Conservation (phyloP, 139 green algal genomes). For the Chlamydomonas sphaeroides region DNA sequence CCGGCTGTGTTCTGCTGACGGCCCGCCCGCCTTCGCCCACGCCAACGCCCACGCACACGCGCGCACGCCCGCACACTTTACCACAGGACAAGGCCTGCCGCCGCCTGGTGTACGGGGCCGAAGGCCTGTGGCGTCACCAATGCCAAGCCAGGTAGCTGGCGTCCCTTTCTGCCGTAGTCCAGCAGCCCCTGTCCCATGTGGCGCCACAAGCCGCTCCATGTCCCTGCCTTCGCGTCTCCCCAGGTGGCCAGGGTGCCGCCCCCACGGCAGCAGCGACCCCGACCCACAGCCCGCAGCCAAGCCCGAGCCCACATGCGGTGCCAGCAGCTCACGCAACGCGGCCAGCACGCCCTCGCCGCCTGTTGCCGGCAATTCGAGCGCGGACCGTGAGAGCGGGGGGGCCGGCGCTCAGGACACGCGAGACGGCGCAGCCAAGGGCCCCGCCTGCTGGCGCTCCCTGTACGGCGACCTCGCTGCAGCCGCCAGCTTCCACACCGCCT, state of each 20-base stretch:
- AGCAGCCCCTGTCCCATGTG: too few relatives aligned
- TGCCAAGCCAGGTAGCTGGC: neutral
- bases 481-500: neutral
- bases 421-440: neutral
- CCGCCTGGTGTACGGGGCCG: neutral
- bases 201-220: too few relatives aligned
- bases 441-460: neutral
- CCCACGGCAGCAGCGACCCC: too few relatives aligned
- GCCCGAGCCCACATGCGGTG: neutral
- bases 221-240: too few relatives aligned
- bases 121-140: neutral
- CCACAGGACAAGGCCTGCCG: constrained; percentile 3
- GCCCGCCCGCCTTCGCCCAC: neutral
- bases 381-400: neutral
- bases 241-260: too few relatives aligned
- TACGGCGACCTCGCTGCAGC: constrained; percentile 12
- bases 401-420: neutral
- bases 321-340: neutral
- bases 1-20: neutral
- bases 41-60: neutral
- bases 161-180: neutral
- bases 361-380: neutral
- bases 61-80: neutral
- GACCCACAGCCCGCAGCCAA: neutral
- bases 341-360: neutral